Evolutionary conservation across 768 basidiomycete genomes (phyloP).

Genomic region (Kwoniella mangroviensis): DNA sequence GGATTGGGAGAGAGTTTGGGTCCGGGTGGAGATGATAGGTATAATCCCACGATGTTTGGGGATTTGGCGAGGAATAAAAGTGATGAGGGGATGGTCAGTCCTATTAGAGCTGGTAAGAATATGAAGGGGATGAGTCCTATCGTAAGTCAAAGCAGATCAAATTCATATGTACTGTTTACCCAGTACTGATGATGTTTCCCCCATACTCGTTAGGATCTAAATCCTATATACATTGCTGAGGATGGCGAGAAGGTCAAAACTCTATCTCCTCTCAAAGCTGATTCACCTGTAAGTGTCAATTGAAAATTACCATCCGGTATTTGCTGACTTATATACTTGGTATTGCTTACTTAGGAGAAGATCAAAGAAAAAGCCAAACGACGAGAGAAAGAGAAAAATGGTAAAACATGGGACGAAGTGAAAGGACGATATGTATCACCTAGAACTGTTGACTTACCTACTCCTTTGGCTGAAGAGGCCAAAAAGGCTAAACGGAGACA

Average conservation of each 20-base stretch:
- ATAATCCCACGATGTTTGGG: conserved; percentile 19
- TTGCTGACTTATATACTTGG: too few relatives aligned
- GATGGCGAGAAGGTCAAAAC: conserved; percentile 8
- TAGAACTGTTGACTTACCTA: conserved; percentile 12
- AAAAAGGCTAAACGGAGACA: background rate
- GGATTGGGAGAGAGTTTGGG: conserved; percentile 9
- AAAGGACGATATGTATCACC: conserved; percentile 2
- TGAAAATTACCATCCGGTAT: too few relatives aligned
- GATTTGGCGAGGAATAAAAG: conserved; percentile 1
- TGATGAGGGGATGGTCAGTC: background rate
- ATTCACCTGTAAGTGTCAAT: conserved; percentile 2
- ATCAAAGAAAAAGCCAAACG: background rate
- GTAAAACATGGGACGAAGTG: conserved; percentile 14
- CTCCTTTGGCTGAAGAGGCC: conserved; percentile 3
- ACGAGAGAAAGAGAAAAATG: conserved; percentile 8
- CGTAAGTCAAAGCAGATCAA: background rate
- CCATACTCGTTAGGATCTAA: conserved; percentile 10
- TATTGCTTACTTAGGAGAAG: too few relatives aligned
- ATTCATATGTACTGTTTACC: background rate
- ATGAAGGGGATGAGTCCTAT: conserved; percentile 12
- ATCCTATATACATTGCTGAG: conserved; percentile 6
- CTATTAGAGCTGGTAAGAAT: background rate
- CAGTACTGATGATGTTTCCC: background rate
- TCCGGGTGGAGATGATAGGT: conserved; percentile 6
- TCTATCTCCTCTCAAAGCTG: conserved; percentile 2